Evolutionary conservation across 805 yeast species (phyloP), one percentile per base, ranked within the genome.

Genomic region (Starmera amethionina): DNA sequence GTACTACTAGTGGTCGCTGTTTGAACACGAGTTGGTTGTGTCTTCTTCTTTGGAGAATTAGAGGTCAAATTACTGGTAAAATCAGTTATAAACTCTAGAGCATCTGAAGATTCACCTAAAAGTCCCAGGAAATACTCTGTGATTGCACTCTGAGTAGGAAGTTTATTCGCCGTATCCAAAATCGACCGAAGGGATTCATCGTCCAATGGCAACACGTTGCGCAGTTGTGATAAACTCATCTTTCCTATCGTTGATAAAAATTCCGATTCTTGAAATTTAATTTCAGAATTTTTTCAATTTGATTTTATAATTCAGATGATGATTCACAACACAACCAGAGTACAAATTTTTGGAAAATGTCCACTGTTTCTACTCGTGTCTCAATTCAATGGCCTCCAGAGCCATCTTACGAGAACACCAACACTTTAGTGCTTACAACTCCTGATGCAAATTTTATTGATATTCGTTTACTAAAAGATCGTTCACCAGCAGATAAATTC

Each of bases 91-190:
- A 78, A 74, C 14, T 64, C 59, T 30, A 72, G 52, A 2, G 79
- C 65, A 34, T 63, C 75, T 25, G 75, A 74, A 12, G 77, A 67
- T 40, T 77, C 77, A 7, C 85, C 85, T 12, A 77, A 55, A 14
- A 79, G 54, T 35, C 75, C 73, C 12, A 70, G 53, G 50, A 79
- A 73, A 54, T 81, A 80, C 19, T 60, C 63, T 16, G 67, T 64
- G 8, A 76, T 67, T 12, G 67, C 75, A 4, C 66, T 65, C 39
- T 75, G 70, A 0, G 72, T 54, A 8, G 66, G 65, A 18, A 77
- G 58, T 9, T 65, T 54, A 11, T 70, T 51, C 0, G 79, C 73
- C 48, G 78, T 75, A 11, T 70, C 72, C 6, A 79, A 63, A 63
- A 79, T 67, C 49, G 78, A 80, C 11, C 52, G 48, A 29, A 77